Evolutionary conservation across 2,329 filamentous ascomycete species (phyloP), one percentile per base, ranked within the genome.

Genomic region (Ilyonectria mors-panacis): DNA sequence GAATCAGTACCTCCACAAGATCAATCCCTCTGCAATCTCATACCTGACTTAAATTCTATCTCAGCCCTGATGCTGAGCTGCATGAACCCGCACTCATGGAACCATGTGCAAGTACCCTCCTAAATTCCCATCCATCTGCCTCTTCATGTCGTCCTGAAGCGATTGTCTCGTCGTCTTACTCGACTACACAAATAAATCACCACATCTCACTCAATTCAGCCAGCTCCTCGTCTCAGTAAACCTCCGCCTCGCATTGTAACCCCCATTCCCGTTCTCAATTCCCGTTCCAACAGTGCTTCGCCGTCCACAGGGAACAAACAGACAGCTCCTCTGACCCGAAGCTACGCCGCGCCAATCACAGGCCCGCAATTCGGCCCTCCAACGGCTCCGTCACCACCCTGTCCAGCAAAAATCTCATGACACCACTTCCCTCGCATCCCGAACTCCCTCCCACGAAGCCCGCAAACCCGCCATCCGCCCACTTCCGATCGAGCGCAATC

Each of bases 331-430:
- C 84, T 75, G 67, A 65, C 59, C 78, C 80, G 80, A 78, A 75
- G 72, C 78, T 81, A 72, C 62, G 63, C 80, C 79, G 79, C 63
- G 64, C 80, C 79, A 81, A 81, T 81, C 77, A 80, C 33, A 68
- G 15, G 1, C 44, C 44, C 63, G 67, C 63, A 77, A 78, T 80
- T 78, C 72, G 66, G 64, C 73, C 62, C 71, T 63, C 62, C 69
- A 70, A 50, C 57, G 37, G 37, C 65, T 69, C 60, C 58, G 47
- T 58, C 59, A 51, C n/a, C 48, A 51, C n/a, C 48, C 28, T 35
- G 58, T 58, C 57, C 59, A 55, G 62, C 65, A 69, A 81, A 81
- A 81, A 81, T 79, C 80, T 80, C 78, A 79, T 77, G 77, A 78
- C 74, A 76, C 75, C 75, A 76, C 75, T 75, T 75, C 71, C 68